Evolutionary conservation across 2,329 filamentous ascomycete species (phyloP).

Genomic region (Xylaria sp.): DNA sequence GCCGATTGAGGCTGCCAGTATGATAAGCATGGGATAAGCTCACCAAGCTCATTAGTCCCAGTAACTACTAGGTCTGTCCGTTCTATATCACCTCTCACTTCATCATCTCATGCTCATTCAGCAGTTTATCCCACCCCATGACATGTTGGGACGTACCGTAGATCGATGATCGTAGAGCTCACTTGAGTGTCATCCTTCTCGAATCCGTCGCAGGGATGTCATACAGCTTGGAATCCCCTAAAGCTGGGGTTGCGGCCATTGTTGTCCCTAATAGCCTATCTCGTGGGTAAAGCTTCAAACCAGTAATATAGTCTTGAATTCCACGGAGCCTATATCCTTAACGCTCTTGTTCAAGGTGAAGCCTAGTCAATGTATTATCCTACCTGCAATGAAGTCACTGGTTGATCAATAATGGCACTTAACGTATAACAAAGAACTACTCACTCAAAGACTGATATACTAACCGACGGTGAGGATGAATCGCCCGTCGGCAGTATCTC

Average conservation of each 20-base stretch:
- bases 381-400: not conserved
- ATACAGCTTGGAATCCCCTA: too few species aligned
- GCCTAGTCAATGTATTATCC: not conserved
- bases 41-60: too few species aligned
- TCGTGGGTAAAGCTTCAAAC: too few species aligned
- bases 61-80: too few species aligned
- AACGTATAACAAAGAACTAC: not conserved
- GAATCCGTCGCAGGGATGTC: too few species aligned
- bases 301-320: too few species aligned
- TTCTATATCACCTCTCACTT: not conserved
- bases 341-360: too few species aligned
- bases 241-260: too few species aligned
- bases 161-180: not conserved
- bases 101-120: not conserved
- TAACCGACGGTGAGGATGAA: not conserved
- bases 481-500: not conserved
- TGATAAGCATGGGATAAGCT: too few species aligned
- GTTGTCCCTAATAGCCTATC: too few species aligned
- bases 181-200: too few species aligned
- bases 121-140: not conserved
- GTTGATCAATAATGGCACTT: not conserved
- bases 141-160: not conserved
- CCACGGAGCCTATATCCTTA: not conserved
- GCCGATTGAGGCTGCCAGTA: too few species aligned
- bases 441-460: not conserved